Evolutionary conservation across 331 rosid genomes (phyloP).

Genomic region (Quercus lobata): DNA sequence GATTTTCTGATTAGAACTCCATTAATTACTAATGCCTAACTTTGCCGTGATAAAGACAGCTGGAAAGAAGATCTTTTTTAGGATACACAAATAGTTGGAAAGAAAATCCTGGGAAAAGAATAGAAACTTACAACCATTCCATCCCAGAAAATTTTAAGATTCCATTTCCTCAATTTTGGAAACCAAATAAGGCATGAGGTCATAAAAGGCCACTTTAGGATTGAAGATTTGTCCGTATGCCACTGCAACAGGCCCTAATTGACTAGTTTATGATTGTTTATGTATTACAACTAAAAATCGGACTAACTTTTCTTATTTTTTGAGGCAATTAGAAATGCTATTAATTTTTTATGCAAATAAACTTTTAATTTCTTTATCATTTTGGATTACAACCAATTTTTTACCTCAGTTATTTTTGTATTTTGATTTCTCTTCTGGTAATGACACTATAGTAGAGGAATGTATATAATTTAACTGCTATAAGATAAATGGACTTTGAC

Average conservation of each 20-base stretch:
- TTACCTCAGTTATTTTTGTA: not conserved
- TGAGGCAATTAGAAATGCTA: not conserved
- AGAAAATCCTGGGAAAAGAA: not conserved
- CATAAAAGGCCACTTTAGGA: not conserved
- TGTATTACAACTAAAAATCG: not conserved
- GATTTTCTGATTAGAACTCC: not conserved
- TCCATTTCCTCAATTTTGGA: not conserved
- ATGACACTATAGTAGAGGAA: not conserved
- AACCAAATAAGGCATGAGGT: not conserved
- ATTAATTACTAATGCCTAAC: not conserved
- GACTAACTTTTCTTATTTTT: not conserved
- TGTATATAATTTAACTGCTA: not conserved
- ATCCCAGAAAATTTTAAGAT: not conserved
- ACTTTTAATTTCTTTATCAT: not conserved
- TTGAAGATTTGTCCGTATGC: not conserved
- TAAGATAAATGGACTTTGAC: not conserved
- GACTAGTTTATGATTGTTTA: not conserved
- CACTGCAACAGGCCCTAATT: not conserved
- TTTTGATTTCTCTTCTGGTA: not conserved
- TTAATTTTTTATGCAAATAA: not conserved
- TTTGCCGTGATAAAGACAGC: not conserved
- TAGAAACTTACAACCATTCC: not conserved
- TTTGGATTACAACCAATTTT: not conserved
- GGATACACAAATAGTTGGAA: not conserved
- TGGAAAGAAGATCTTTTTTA: not conserved